Base-by-base conservation (phyloP, 192 early-diverging fungal species). In the Backusella circina region DNA sequence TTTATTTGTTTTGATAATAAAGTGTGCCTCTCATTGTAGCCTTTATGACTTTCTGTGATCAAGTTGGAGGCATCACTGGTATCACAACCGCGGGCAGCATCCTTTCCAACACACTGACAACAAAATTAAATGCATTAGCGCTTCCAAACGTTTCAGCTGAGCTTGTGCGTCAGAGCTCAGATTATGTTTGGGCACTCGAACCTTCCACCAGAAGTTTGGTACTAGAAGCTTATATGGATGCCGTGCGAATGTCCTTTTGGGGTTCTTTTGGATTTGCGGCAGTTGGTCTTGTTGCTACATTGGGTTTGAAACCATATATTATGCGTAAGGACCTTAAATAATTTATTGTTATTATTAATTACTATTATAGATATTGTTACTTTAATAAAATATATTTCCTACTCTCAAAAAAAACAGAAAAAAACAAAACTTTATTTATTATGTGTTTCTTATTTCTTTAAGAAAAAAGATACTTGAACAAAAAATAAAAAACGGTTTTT, bases 71-170 rank as follows among this genome's bases (percentile, higher is more conserved):
- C 16, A 77, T 84, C n/a, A 77, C 82, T 38, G 83, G 83, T 12
- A 79, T 84, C 32, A 79, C 90, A 16, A 87, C 92, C 72, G 84
- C 86, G 15, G 90, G 88, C n/a, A 86, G 92, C 32, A 79, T 92
- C 38, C 89, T 93, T 81, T 89, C 79, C 73, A 84, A 85, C 75
- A 84, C 84, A 9, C 78, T 91, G n/a, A 37, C 35, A 30, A 23
- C 41, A 7, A 76, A 76, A 9, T 61, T 88, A 30, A 69, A 15
- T 3, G 54, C 47, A 5, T n/a, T 75, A 36, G 23, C 31, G 0
- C 51, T 78, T 26, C 71, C 77, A 3, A 37, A 57, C 5, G 74
- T 80, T 10, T 75, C 74, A 23, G 47, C 61, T 7, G 37, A 44
- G 12, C 57, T 72, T 2, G 79, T 80, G 30, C 74, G 79, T 23